These are phyloP conservation scores for Kwoniella dendrophila DNA, from an alignment of 768 basidiomycete species.

Conservation along the genomic window DNA sequence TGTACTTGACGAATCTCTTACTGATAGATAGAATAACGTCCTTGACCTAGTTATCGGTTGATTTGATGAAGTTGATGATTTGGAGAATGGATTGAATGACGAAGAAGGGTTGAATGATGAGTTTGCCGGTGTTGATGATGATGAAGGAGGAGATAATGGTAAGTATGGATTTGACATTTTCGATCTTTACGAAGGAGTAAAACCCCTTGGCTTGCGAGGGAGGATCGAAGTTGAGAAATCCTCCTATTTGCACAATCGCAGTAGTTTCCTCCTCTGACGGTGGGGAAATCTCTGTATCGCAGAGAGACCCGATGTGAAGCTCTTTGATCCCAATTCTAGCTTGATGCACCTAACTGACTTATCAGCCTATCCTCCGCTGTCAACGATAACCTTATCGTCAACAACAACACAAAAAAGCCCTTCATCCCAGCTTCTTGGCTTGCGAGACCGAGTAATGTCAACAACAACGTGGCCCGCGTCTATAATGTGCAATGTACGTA, in stretches of 20 bases:
- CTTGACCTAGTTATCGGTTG: conserved; percentile 69
- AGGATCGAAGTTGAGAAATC: too few relatives aligned
- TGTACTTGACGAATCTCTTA: conserved; percentile 63
- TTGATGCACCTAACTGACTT: too few relatives aligned
- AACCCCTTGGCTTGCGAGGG: too few relatives aligned
- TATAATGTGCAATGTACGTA: too few relatives aligned
- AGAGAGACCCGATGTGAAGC: too few relatives aligned
- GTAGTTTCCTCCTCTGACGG: not conserved
- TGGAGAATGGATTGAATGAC: conserved; percentile 5
- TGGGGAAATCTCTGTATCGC: too few relatives aligned
- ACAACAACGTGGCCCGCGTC: conserved; percentile 7
- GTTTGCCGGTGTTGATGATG: not conserved
- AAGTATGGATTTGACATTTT: conserved; percentile 29
- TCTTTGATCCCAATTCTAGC: too few relatives aligned
- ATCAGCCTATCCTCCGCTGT: too few relatives aligned
- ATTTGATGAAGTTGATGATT: not conserved
- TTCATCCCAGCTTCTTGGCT: too few relatives aligned
- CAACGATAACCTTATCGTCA: too few relatives aligned
- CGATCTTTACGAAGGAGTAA: too few relatives aligned
- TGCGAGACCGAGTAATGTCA: too few relatives aligned
- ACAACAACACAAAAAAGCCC: not conserved
- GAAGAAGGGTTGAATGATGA: not conserved
- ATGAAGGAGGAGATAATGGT: conserved; percentile 21
- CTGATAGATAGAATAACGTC: conserved; percentile 90
- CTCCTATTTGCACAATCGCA: not conserved